These are phyloP conservation scores for Suhomyces ambrosiae DNA, from an alignment of 1,139 yeast genomes.

Conservation along the genomic window DNA sequence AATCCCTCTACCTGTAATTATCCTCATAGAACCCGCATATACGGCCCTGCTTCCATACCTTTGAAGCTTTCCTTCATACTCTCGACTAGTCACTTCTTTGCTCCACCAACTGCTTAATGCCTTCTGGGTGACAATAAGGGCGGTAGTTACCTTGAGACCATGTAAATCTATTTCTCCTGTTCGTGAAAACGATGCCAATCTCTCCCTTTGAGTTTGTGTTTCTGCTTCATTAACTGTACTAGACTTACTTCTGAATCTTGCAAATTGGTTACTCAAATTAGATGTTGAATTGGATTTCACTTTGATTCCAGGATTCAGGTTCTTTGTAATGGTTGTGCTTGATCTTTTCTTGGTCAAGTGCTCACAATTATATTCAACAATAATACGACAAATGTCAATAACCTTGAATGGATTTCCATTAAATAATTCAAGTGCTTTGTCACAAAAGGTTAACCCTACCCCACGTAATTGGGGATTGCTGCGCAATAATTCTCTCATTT, in stretches of 20 bases:
- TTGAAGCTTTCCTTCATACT: constrained; percentile 37
- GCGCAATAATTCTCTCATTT: constrained; percentile 25
- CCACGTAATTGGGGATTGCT: constrained; percentile 19
- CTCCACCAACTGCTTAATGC: constrained; percentile 58
- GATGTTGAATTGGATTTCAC: constrained; percentile 1
- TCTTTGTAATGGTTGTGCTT: not conserved
- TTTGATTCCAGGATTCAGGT: not conserved
- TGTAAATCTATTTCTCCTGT: constrained; percentile 53
- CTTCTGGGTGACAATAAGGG: constrained; percentile 34
- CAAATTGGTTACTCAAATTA: constrained; percentile 15
- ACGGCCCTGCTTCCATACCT: constrained; percentile 31
- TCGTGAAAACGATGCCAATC: constrained; percentile 1
- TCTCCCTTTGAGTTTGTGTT: constrained; percentile 3
- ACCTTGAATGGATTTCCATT: constrained; percentile 41
- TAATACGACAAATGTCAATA: constrained; percentile 27
- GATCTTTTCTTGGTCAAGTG: constrained; percentile 14
- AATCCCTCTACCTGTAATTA: constrained; percentile 65
- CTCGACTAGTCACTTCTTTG: constrained; percentile 44
- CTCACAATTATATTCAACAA: constrained; percentile 27
- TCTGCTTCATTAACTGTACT: constrained; percentile 6
- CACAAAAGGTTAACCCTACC: constrained; percentile 30
- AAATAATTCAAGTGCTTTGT: constrained; percentile 39
- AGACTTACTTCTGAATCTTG: constrained; percentile 13
- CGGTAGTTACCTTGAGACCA: constrained; percentile 45
- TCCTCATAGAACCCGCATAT: constrained; percentile 38